Percentiles rank a stretch among this genome's conserved stretches.
Evolutionary conservation across 2,329 filamentous ascomycete genomes (phyloP).

Genomic region (Verticillium tricorpus): DNA sequence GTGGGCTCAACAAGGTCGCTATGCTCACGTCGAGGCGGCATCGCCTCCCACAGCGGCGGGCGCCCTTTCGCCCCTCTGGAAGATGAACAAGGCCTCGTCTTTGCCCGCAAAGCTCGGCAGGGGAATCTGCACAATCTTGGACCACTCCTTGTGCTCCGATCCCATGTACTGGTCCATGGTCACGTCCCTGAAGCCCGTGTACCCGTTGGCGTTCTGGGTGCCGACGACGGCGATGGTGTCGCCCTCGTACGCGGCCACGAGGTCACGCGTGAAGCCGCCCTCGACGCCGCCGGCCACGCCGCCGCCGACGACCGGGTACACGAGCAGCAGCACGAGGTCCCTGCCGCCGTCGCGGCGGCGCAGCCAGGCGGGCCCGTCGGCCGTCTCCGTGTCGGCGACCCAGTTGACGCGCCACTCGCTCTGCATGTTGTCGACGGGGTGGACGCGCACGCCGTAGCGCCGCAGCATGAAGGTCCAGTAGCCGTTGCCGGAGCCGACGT

Average conservation of each 20-base stretch:
- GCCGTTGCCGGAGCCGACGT: slow-evolving; percentile 67
- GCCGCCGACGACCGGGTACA: slow-evolving; percentile 67
- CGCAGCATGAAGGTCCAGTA: slow-evolving; percentile 74
- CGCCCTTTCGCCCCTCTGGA: slow-evolving; percentile 43
- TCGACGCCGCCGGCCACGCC: slow-evolving; percentile 60
- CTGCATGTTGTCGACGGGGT: slow-evolving; percentile 63
- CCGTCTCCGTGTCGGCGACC: slow-evolving; percentile 61
- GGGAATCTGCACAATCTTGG: slow-evolving; percentile 57
- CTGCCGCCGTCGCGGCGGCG: slow-evolving; percentile 40
- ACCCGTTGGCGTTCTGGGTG: slow-evolving; percentile 70
- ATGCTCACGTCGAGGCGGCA: neutral
- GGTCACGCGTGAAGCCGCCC: slow-evolving; percentile 57
- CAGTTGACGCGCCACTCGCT: slow-evolving; percentile 66
- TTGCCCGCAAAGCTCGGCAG: slow-evolving; percentile 73
- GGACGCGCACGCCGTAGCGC: slow-evolving; percentile 46
- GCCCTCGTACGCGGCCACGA: slow-evolving; percentile 58
- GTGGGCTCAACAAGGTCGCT: neutral
- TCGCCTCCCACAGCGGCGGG: slow-evolving; percentile 11
- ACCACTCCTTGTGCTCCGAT: slow-evolving; percentile 51
- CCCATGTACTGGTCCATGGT: slow-evolving; percentile 65
- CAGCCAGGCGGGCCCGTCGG: slow-evolving; percentile 58
- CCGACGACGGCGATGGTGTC: slow-evolving; percentile 67
- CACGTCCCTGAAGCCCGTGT: slow-evolving; percentile 62
- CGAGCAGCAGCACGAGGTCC: slow-evolving; percentile 60
- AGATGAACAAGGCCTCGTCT: slow-evolving; percentile 70